These are phyloP conservation scores for Cercophora newfieldiana DNA, from an alignment of 495 filamentous ascomycete species.

Conservation along the genomic window DNA sequence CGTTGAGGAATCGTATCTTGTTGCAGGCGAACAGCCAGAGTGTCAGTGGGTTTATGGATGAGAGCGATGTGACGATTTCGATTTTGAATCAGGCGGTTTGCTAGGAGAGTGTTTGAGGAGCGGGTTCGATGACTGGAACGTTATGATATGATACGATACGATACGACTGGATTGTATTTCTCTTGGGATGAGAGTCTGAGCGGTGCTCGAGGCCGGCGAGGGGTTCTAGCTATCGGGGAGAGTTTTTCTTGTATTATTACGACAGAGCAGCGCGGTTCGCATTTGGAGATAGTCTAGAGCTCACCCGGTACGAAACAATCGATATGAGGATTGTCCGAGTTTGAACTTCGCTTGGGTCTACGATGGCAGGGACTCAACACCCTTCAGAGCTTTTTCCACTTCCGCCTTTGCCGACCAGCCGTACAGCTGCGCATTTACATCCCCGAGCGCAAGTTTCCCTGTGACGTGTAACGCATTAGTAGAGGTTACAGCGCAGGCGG, in stretches of 20 bases:
- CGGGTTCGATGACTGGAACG: neutral
- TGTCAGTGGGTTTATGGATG: neutral
- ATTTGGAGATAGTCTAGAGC: neutral
- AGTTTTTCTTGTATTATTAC: neutral
- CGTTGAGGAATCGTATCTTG: neutral
- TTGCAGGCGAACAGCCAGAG: neutral
- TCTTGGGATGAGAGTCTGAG: neutral
- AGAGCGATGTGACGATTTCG: neutral
- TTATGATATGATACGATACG: too few species aligned
- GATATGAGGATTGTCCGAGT: neutral
- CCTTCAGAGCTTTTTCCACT: slow-evolving; percentile 8
- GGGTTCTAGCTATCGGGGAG: neutral
- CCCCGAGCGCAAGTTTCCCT: slow-evolving; percentile 4
- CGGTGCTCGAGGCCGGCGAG: neutral
- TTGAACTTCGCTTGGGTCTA: neutral
- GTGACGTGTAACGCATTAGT: neutral
- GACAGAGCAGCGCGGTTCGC: neutral
- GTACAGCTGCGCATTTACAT: slow-evolving; percentile 17
- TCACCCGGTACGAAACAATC: neutral
- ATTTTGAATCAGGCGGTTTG: neutral
- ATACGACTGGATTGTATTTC: neutral
- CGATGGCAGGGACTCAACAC: neutral
- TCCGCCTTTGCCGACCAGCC: slow-evolving; percentile 15
- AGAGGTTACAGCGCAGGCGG: neutral
- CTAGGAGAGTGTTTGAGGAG: neutral